Conservation (phyloP, 768 basidiomycete genomes). For the Boletus vermiculosoides region DNA sequence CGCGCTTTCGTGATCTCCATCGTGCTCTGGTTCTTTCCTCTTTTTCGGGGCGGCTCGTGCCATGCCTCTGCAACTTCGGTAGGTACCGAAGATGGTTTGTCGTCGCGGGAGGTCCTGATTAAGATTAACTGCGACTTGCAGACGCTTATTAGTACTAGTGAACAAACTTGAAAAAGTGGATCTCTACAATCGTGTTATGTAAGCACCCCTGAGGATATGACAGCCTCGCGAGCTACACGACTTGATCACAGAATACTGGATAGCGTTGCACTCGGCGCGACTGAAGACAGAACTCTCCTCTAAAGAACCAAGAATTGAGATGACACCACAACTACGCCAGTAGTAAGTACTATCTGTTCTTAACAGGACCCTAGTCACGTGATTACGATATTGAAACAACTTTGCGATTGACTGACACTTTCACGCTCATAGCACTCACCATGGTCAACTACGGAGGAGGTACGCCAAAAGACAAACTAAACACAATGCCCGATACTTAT, state of each 20-base stretch:
- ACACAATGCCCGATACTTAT: neutral
- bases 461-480: slow-evolving; percentile 33
- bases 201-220: slow-evolving; percentile 11
- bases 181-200: slow-evolving; percentile 11
- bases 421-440: slow-evolving; percentile 1
- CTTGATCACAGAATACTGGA: neutral
- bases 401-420: neutral
- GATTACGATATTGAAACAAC: neutral
- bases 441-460: slow-evolving; percentile 92
- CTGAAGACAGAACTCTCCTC: neutral
- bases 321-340: neutral
- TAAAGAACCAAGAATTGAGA: neutral
- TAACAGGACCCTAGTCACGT: slow-evolving; percentile 1
- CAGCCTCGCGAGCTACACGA: neutral
- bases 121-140: neutral
- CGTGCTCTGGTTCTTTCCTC: slow-evolving; percentile 52
- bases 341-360: neutral
- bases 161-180: slow-evolving; percentile 7
- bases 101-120: neutral
- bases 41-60: slow-evolving; percentile 45
- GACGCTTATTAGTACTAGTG: neutral
- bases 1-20: slow-evolving; percentile 32
- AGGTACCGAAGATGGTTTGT: neutral
- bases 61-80: slow-evolving; percentile 38
- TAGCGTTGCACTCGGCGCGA: neutral